These are phyloP conservation scores for Candida hispaniensis DNA, from an alignment of 805 yeast genomes.

Conservation along the genomic window DNA sequence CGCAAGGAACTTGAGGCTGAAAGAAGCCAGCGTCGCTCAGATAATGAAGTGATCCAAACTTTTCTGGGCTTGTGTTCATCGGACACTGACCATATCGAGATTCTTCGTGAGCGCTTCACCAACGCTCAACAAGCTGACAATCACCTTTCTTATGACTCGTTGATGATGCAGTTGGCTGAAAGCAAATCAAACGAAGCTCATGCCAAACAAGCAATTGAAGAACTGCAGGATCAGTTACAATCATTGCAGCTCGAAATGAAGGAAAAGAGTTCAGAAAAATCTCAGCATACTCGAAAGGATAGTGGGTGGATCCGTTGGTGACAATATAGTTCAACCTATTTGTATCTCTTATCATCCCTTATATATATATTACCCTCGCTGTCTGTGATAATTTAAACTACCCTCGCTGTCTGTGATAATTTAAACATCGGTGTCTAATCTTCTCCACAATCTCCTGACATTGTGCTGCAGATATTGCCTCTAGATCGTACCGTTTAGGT, in stretches of 20 bases:
- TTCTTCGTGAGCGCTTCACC: slow-evolving; percentile 11
- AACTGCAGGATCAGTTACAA: slow-evolving; percentile 20
- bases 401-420: no score
- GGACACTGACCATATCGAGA: slow-evolving; percentile 5
- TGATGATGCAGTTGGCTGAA: slow-evolving; percentile 25
- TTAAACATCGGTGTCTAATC: slow-evolving; percentile 31
- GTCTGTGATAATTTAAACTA: no score
- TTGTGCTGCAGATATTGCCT: slow-evolving; percentile 51
- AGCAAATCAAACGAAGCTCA: slow-evolving; percentile 25
- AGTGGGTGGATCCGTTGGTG: no score
- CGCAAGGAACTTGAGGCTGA: slow-evolving; percentile 12
- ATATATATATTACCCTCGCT: no score
- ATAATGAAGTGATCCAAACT: slow-evolving; percentile 6
- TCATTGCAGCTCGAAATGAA: slow-evolving; percentile 4
- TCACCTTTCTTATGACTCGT: slow-evolving; percentile 24
- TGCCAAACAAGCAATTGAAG: slow-evolving; percentile 26
- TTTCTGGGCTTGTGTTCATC: slow-evolving; percentile 3
- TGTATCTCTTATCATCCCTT: no score
- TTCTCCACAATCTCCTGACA: slow-evolving; percentile 69
- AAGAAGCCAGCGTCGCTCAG: slow-evolving; percentile 7
- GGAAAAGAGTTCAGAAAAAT: no score
- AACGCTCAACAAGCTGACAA: slow-evolving; percentile 15
- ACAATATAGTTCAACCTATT: no score
- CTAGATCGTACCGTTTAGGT: slow-evolving; percentile 77
- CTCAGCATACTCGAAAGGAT: no score